These are phyloP conservation scores for Candida anutae DNA, from an alignment of 1,139 yeast genomes.

Conservation along the genomic window DNA sequence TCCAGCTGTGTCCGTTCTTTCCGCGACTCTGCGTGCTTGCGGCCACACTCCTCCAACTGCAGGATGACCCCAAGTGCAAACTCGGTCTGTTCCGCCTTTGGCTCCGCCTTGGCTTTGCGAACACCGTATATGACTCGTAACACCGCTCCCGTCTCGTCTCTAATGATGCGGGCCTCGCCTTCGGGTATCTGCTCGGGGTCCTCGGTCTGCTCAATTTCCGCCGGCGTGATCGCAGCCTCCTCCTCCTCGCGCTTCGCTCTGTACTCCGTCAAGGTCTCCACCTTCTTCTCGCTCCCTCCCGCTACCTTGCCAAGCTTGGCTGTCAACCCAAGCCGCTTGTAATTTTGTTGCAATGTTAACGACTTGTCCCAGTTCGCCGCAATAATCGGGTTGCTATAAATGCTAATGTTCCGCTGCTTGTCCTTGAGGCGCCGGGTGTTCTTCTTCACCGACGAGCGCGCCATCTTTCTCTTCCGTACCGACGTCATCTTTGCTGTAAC, in stretches of 20 bases:
- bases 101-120: constrained; percentile 19
- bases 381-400: constrained; percentile 69
- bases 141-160: constrained; percentile 69
- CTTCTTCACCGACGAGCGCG: constrained; percentile 61
- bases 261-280: constrained; percentile 30
- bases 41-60: constrained; percentile 64
- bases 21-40: constrained; percentile 36
- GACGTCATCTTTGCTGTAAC: constrained; percentile 56
- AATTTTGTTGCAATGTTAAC: constrained; percentile 77
- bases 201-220: constrained; percentile 34
- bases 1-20: constrained; percentile 54
- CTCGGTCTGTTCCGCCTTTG: constrained; percentile 19
- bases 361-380: constrained; percentile 86
- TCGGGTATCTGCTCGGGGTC: constrained; percentile 57
- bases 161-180: constrained; percentile 76
- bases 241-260: constrained; percentile 18
- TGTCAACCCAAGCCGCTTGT: constrained; percentile 66
- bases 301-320: constrained; percentile 58
- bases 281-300: constrained; percentile 57
- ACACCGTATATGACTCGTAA: constrained; percentile 66
- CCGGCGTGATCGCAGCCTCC: constrained; percentile 25
- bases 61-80: constrained; percentile 44
- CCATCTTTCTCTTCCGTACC: constrained; percentile 83
- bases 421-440: constrained; percentile 64
- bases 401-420: constrained; percentile 55